Base-by-base conservation (phyloP, 371 early-diverging fungal species). In the Phascolomyces articulosus region DNA sequence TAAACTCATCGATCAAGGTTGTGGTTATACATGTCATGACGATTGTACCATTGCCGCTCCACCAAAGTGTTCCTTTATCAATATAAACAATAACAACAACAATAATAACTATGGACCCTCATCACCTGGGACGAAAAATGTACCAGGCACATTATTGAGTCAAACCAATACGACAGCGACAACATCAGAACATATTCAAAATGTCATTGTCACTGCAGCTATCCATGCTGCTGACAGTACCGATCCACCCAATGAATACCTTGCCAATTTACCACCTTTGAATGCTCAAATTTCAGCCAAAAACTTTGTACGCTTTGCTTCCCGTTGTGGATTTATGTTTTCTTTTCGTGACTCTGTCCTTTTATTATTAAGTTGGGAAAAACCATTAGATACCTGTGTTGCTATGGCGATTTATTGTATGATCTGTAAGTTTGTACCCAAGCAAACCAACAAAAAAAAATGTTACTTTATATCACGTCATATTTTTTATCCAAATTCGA, bases 351-450 rank as follows among this genome's bases (percentile, higher is more conserved):
- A 82, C 48, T 62, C 69, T 28, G 58, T 83, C 2, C 59, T 80
- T n/a, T 40, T 75, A n/a, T 66, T 78, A n/a, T 62, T 83, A 16
- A 78, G 73, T 40, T 82, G 82, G 82, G 70, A 82, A 58, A 72
- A 77, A 40, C 75, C 79, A 0, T 67, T 75, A 13, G 75, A 80
- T 62, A 80, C 78, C 1, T 41, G 69, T 47, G 68, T 68, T 3
- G 80, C 78, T 6, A 62, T 78, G 60, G 58, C 78, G 18, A 40
- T 62, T 9, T 83, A 75, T 64, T 75, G 74, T 56, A 62, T 77
- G 18, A 44, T 76, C 29, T 83, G 83, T 79, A 73, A 72, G 76
- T 70, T 31, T 31, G 31, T 31, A 10, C 31, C 6, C 10, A 31
- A 31, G 10, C 31, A 31, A 21, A 27, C 3, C 40, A 2, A 62